Percentiles rank a stretch among this genome's conserved stretches.
These are phyloP conservation scores for Daldinia childiae DNA, from an alignment of 495 filamentous ascomycete genomes.

Conservation along the genomic window DNA sequence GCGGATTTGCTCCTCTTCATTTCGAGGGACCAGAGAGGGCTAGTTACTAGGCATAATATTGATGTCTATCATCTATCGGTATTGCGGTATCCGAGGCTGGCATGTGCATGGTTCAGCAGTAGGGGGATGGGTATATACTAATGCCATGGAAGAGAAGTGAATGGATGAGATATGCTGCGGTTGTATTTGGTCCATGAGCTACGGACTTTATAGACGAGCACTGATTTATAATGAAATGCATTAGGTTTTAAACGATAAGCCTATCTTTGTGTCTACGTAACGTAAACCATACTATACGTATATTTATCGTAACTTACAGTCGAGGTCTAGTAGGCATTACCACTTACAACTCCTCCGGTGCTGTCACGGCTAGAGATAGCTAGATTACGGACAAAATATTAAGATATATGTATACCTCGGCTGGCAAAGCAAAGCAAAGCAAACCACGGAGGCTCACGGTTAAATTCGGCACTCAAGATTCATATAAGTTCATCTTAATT, in stretches of 20 bases:
- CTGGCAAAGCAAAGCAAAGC: no score
- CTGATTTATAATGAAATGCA: not conserved
- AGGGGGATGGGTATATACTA: not conserved
- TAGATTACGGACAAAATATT: no score
- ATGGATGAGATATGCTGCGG: not conserved
- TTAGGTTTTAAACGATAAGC: not conserved
- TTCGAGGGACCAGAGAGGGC: not conserved
- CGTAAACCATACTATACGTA: not conserved
- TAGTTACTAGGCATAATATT: not conserved
- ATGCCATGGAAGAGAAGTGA: not conserved
- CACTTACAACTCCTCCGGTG: no score
- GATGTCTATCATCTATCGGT: not conserved
- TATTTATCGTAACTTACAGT: no score
- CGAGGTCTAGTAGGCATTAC: no score
- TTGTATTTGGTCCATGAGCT: not conserved
- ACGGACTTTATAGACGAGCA: not conserved
- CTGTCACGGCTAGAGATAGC: not conserved
- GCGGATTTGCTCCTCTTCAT: not conserved
- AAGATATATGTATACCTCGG: no score
- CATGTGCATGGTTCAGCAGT: not conserved
- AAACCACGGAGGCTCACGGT: no score
- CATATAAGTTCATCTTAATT: not conserved
- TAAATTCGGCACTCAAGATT: not conserved
- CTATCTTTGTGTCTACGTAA: not conserved
- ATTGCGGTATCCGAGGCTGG: not conserved